phyloP scores from a whole-genome alignment of 352 stramenopile species.

The Peronospora belbahrii region DNA sequence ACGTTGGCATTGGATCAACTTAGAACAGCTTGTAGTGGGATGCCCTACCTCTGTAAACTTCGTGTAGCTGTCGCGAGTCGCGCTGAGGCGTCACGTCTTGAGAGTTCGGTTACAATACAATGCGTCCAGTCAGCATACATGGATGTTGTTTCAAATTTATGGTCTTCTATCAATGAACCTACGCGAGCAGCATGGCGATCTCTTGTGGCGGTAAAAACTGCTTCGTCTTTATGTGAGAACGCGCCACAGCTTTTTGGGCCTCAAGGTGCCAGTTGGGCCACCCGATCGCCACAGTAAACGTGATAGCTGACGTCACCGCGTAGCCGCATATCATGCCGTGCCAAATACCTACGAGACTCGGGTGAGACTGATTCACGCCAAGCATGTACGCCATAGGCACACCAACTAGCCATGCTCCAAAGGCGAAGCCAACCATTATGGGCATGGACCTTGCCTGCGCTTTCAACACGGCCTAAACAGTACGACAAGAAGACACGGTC shows the following conservation, averaged over 20 bases:
- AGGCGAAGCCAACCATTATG: constrained; percentile 47
- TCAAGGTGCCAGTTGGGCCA: constrained; percentile 55
- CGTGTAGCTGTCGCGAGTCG: constrained; percentile 1
- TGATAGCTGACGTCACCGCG: constrained; percentile 58
- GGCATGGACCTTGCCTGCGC: constrained; percentile 47
- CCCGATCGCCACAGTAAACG: constrained; percentile 50
- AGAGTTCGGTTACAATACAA: not conserved
- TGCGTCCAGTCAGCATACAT: too few species aligned
- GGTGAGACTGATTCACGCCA: constrained; percentile 27
- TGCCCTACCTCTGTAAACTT: not conserved
- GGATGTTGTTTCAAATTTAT: not conserved
- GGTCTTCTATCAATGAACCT: constrained; percentile 1
- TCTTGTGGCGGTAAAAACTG: constrained; percentile 16
- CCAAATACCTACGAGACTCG: constrained; percentile 64
- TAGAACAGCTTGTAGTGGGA: not conserved
- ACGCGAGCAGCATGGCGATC: constrained; percentile 26
- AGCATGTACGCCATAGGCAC: constrained; percentile 70
- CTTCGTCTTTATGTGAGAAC: constrained; percentile 38
- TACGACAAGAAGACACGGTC: not conserved
- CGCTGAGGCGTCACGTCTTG: not conserved
- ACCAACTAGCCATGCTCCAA: constrained; percentile 66
- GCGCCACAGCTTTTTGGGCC: constrained; percentile 39
- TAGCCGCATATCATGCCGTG: constrained; percentile 61
- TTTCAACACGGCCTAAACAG: constrained; percentile 52
- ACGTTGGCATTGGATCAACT: not conserved